Evolutionary conservation across 176 grass and related monocot genomes (phyloP).

Genomic region (Panicum miliaceum): DNA sequence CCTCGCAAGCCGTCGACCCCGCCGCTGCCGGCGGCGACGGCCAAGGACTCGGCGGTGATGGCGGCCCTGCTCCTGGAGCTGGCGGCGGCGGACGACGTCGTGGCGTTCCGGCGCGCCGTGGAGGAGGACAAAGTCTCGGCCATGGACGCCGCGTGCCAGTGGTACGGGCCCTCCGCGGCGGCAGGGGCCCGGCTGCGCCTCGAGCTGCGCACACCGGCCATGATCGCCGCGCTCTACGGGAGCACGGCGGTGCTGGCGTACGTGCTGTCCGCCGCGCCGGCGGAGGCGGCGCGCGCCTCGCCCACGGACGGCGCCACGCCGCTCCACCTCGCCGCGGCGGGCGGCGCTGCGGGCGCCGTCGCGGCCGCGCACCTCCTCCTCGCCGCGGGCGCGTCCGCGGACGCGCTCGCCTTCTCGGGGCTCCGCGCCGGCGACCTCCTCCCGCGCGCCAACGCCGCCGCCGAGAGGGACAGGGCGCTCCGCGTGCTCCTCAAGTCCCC

Average conservation of each 20-base stretch:
- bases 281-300: slow-evolving; percentile 58
- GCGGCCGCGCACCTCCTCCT: slow-evolving; percentile 62
- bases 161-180: slow-evolving; percentile 65
- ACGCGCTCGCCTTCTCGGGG: slow-evolving; percentile 48
- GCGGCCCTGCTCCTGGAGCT: slow-evolving; percentile 66
- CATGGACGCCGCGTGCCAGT: slow-evolving; percentile 15
- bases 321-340: slow-evolving; percentile 69
- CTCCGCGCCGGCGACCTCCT: slow-evolving; percentile 65
- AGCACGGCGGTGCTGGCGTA: slow-evolving; percentile 55
- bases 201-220: slow-evolving; percentile 74
- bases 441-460: slow-evolving; percentile 42
- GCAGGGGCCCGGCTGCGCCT: slow-evolving; percentile 31
- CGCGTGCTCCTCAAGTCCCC: slow-evolving; percentile 51
- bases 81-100: slow-evolving; percentile 76
- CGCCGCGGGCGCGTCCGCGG: slow-evolving; percentile 56
- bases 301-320: slow-evolving; percentile 68
- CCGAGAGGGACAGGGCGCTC: slow-evolving; percentile 48
- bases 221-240: slow-evolving; percentile 88
- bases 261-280: slow-evolving; percentile 42
- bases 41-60: slow-evolving; percentile 2
- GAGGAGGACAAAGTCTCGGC: slow-evolving; percentile 53
- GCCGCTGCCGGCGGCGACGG: slow-evolving; percentile 12
- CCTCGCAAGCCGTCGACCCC: slow-evolving; percentile 61
- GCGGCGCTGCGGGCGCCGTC: slow-evolving; percentile 44
- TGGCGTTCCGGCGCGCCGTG: slow-evolving; percentile 49